Conservation (phyloP, 106 monocot genomes). For the Dendrobium chrysotoxum region DNA sequence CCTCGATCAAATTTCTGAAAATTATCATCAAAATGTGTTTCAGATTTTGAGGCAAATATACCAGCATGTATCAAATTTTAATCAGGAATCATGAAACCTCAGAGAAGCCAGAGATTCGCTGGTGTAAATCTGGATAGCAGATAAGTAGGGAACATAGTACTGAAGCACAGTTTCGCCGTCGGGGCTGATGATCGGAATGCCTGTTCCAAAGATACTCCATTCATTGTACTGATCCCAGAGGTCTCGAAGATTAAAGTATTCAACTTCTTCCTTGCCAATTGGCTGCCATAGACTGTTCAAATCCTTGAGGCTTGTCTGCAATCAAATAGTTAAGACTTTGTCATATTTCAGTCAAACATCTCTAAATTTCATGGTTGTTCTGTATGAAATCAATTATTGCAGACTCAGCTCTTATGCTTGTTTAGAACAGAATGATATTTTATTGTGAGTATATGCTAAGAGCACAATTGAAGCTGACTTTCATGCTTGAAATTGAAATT, state of each 20-base stretch:
- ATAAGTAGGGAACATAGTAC: slow-evolving; percentile 68
- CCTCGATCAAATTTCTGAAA: slow-evolving; percentile 19
- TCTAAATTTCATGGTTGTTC: too few species aligned
- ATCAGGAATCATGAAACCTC: slow-evolving; percentile 5
- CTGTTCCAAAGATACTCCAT: slow-evolving; percentile 70
- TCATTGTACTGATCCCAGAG: slow-evolving; percentile 73
- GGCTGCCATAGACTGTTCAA: slow-evolving; percentile 9
- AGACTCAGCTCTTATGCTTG: too few species aligned
- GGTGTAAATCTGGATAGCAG: slow-evolving; percentile 76
- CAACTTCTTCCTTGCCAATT: slow-evolving; percentile 9
- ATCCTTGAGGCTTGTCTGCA: slow-evolving; percentile 26
- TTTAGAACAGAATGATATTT: background rate
- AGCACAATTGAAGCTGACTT: too few species aligned
- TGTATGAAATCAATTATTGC: too few species aligned
- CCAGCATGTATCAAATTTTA: background rate
- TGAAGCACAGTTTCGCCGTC: slow-evolving; percentile 37
- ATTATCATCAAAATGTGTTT: background rate
- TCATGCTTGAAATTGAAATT: too few species aligned
- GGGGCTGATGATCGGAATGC: slow-evolving; percentile 32
- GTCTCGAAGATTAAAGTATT: slow-evolving; percentile 53
- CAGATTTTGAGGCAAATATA: background rate
- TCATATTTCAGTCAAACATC: background rate
- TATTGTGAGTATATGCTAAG: background rate
- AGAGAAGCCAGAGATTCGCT: slow-evolving; percentile 19
- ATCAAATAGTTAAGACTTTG: background rate